Conservation (phyloP, 1,284 basidiomycete species). For the Malassezia japonica region DNA sequence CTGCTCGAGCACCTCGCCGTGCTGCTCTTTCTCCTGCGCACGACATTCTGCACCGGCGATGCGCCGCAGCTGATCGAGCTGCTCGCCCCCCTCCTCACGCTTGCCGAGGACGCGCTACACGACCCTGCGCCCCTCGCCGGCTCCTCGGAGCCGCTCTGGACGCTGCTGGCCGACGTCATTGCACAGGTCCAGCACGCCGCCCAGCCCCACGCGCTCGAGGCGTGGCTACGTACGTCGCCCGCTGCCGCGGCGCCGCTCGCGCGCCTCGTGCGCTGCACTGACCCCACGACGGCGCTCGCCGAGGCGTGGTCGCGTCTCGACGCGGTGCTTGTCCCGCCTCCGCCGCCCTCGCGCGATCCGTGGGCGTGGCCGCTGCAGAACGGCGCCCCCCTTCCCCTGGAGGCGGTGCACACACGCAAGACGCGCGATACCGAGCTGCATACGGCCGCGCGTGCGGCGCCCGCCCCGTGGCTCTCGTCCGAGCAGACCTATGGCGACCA, state of each 20-base stretch:
- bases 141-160: neutral
- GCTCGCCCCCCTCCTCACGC: neutral
- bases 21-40: neutral
- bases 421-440: constrained; percentile 8
- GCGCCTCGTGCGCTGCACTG: neutral
- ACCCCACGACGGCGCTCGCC: neutral
- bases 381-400: neutral
- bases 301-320: constrained; percentile 5
- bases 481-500: constrained; percentile 13
- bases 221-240: constrained; percentile 1
- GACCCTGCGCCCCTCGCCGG: neutral
- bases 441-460: neutral
- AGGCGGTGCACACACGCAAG: neutral
- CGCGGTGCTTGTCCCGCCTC: neutral
- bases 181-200: neutral
- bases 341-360: constrained; percentile 1
- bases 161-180: neutral
- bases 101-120: neutral
- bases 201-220: neutral
- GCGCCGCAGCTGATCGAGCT: neutral
- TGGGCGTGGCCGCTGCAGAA: neutral
- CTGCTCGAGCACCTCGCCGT: neutral
- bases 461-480: neutral
- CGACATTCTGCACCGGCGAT: neutral
- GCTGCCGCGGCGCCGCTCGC: neutral